Evolutionary conservation across 306 rosid genomes (phyloP), one percentile per base, ranked within the genome.

Genomic region (Elaeagnus macrophylla): DNA sequence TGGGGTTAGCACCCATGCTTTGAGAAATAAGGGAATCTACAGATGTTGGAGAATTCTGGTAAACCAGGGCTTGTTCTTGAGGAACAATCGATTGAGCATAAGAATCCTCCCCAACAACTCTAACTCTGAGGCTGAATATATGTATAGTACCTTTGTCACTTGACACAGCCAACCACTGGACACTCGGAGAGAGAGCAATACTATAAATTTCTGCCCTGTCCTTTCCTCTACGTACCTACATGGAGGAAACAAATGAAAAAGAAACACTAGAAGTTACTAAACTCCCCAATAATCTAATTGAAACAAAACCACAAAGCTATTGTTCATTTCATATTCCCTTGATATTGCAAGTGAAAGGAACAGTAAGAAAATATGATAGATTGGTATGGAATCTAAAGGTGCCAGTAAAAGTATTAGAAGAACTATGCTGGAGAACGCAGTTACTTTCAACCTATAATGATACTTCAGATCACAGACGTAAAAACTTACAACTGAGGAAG

Each of bases 111-210:
- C 94, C 93, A 25, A 60, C 66, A 47, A 84, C 94, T 67, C 96
- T 83, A 64, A 91, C 96, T 71, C 89, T 80, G 44, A 91, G 81
- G 75, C 89, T 72, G 75, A 87, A 91, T 74, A 91, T 56, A 60
- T 91, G 99, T 60, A 87, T 81, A 8, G 99, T 91, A 43, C 96
- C 99, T 72, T 84, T 91, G 67, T 87, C 99, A 69, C 99, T 91
- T 59, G 99, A 85, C 45, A 69, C 83, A 55, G 96, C 99, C 79
- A 91, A 63, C 99, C 99, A 91, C 71, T 82, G 96, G 70, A 80
- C 93, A 77, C 84, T 84, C 54, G 89, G 75, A 37, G 96, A 86
- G 39, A 91, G 77, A 20, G 93, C 81, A 71, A 91, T 80, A 55
- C 99, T 79, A 76, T 72, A 78, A 64, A 91, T 84, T 59, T 84